phyloP scores from a whole-genome alignment of 805 yeast genomes.

The Candida krabiensis region DNA sequence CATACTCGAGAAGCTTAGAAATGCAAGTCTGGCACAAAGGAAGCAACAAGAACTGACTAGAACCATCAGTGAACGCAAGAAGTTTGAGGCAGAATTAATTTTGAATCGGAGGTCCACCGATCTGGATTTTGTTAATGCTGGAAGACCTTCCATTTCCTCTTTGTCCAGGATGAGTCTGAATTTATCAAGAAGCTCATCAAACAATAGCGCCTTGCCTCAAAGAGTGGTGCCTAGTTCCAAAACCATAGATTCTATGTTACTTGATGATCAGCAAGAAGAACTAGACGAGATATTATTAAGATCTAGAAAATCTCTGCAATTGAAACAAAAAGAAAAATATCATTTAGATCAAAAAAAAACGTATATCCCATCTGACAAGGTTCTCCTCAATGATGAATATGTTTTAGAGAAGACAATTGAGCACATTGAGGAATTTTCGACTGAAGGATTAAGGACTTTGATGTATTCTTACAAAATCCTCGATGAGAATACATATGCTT shows the following conservation, averaged over 20 bases:
- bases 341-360: conserved; percentile 28
- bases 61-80: conserved; percentile 61
- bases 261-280: conserved; percentile 47
- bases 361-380: conserved; percentile 52
- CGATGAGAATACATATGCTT: conserved; percentile 52
- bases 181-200: conserved; percentile 30
- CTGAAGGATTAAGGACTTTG: conserved; percentile 91
- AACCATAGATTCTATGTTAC: conserved; percentile 24
- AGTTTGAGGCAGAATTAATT: conserved; percentile 74
- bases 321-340: conserved; percentile 59
- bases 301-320: conserved; percentile 58
- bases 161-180: conserved; percentile 27
- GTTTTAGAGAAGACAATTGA: conserved; percentile 81
- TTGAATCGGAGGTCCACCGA: conserved; percentile 49
- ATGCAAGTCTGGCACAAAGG: conserved; percentile 55
- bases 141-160: conserved; percentile 30
- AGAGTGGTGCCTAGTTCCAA: conserved; percentile 3
- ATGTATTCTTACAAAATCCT: conserved; percentile 80
- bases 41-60: conserved; percentile 65
- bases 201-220: conserved; percentile 3
- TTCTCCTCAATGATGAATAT: conserved; percentile 71
- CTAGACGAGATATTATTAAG: conserved; percentile 51
- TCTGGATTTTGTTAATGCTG: conserved; percentile 26
- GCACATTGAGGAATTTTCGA: conserved; percentile 90
- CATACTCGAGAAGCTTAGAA: conserved; percentile 69